Base-by-base conservation (phyloP, 129 eudicot genomes). In the Apium graveolens region DNA sequence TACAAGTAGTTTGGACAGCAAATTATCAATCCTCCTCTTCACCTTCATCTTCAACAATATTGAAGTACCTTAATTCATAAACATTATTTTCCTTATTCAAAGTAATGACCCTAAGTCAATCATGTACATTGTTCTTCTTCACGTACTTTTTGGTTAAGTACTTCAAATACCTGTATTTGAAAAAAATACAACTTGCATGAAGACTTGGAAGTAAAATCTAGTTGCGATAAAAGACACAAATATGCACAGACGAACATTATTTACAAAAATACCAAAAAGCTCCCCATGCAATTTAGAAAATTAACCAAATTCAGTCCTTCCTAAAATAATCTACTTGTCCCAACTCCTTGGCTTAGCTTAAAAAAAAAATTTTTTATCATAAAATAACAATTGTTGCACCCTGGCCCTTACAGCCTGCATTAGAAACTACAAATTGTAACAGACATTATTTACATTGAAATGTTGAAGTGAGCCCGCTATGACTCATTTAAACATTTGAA, bases 1-100 rank as follows among this genome's bases (percentile, higher is more conserved):
- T 35, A 32, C 18, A 37, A n/a, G 75, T 21, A 70, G 48, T 39
- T 48, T 70, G 45, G 20, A 35, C 48, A 5, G 49, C 70, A 62
- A 24, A 39, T 71, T 39, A 71, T 71, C 75, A 71, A 71, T 71
- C 75, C 75, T 71, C 75, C 48, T 71, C 75, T 39, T 71, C 75
- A 3, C 48, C 75, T 24, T 71, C 75, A 4, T 71, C 39, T 43
- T 71, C 75, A 0, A 49, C 75, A 71, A 71, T 71, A 24, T 71
- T 71, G 14, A 71, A 71, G 75, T 71, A 71, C 75, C 75, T 71
- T 17, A 71, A 39, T 11, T 71, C 75, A 71, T 71, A 71, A 71
- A 71, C 75, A 71, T 71, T 71, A 38, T 49, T 38, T 9, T 71
- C 75, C 75, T 71, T 71, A 32, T 71, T 71, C 9, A 49, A 71